Conservation (phyloP, 2,329 filamentous ascomycete genomes). For the Stachybotrys chlorohalonatus region DNA sequence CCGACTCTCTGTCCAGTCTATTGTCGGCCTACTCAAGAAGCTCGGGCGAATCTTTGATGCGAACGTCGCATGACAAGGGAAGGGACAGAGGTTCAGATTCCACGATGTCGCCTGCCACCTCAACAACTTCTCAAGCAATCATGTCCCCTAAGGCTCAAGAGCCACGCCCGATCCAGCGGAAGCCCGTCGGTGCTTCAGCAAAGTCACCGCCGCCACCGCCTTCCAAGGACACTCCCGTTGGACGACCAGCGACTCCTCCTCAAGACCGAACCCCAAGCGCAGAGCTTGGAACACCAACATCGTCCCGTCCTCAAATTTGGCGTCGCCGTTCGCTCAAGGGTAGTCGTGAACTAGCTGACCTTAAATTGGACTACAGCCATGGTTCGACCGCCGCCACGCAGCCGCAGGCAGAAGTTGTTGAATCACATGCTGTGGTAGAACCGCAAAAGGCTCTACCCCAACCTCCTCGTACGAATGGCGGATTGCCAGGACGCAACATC, state of each 20-base stretch:
- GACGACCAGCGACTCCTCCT: slow-evolving; percentile 8
- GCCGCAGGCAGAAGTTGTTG: slow-evolving; percentile 1
- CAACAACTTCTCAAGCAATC: background rate
- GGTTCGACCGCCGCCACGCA: slow-evolving; percentile 36
- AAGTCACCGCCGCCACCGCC: slow-evolving; percentile 13
- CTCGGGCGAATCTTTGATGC: slow-evolving; percentile 32
- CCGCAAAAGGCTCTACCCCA: slow-evolving; percentile 8
- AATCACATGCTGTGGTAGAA: slow-evolving; percentile 6
- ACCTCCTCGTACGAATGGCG: slow-evolving; percentile 7
- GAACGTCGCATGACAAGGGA: slow-evolving; percentile 28
- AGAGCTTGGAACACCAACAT: slow-evolving; percentile 12
- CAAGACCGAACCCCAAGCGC: background rate
- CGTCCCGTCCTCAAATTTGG: slow-evolving; percentile 31
- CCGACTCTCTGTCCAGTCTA: slow-evolving; percentile 43
- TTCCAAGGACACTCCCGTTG: slow-evolving; percentile 15
- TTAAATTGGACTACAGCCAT: slow-evolving; percentile 39
- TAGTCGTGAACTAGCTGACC: slow-evolving; percentile 34
- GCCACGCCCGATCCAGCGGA: slow-evolving; percentile 10
- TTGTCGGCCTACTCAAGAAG: slow-evolving; percentile 45
- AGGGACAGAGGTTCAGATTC: slow-evolving; percentile 12
- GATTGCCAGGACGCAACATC: slow-evolving; percentile 19
- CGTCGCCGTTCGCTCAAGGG: slow-evolving; percentile 41
- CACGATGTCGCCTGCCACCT: slow-evolving; percentile 10
- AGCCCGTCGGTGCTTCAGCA: background rate
- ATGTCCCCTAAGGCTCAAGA: slow-evolving; percentile 5